phyloP scores from a whole-genome alignment of 257 asterid species.

The Ligustrum vulgare region DNA sequence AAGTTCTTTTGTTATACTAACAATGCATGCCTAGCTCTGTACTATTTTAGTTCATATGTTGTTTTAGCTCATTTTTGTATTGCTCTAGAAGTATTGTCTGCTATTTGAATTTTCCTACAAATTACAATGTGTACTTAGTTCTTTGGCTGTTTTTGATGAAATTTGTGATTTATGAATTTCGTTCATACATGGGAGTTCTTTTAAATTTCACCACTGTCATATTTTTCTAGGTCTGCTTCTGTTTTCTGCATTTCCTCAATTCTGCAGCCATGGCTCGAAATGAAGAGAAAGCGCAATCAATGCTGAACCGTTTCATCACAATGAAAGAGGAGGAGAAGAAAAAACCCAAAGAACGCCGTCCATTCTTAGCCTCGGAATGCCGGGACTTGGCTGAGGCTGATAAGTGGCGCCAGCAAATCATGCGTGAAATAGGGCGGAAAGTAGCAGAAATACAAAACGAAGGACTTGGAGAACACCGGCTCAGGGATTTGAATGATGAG shows the following conservation, averaged over 20 bases:
- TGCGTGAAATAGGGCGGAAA: constrained; percentile 92
- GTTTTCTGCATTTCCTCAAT: not conserved
- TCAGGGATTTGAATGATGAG: constrained; percentile 91
- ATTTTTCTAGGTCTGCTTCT: not conserved
- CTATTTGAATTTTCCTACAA: too few species aligned
- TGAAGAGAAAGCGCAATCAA: constrained; percentile 97
- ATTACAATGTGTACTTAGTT: too few species aligned
- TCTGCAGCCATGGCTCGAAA: constrained; percentile 87
- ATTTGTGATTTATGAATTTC: too few species aligned
- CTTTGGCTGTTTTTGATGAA: too few species aligned
- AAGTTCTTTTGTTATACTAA: too few species aligned
- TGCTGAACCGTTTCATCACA: constrained; percentile 84
- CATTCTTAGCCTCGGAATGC: constrained; percentile 91
- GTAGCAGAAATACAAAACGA: constrained; percentile 95
- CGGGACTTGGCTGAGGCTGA: constrained; percentile 97
- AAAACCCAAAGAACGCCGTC: constrained; percentile 96
- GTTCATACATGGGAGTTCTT: too few species aligned
- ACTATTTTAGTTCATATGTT: too few species aligned
- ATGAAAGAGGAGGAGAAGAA: constrained; percentile 86
- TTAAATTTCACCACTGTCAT: not conserved
- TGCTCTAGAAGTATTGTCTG: too few species aligned
- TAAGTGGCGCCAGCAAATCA: constrained; percentile 95
- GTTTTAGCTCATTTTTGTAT: too few species aligned
- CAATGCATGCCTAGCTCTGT: too few species aligned
- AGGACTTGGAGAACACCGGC: constrained; percentile 86